Evolutionary conservation across 495 filamentous ascomycete genomes (phyloP).

Genomic region (Penicillium longicatenatum): DNA sequence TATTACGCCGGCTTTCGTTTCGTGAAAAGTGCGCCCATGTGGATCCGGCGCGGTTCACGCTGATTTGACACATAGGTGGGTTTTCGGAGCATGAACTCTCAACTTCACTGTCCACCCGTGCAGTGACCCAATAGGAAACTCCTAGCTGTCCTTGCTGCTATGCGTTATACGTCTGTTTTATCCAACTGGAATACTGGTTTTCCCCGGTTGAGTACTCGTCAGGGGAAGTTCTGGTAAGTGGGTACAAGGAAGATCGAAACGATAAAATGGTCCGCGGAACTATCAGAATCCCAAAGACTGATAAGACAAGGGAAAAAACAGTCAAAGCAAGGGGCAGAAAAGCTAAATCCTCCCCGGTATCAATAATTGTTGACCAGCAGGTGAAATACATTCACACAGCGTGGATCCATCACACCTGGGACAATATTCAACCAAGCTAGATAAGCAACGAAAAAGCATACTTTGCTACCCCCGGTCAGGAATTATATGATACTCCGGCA

Average conservation of each 20-base stretch:
- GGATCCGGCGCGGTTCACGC: slow-evolving; percentile 22
- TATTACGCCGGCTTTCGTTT: slow-evolving; percentile 24
- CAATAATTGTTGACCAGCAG: slow-evolving; percentile 10
- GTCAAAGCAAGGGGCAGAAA: not conserved
- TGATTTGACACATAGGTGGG: slow-evolving; percentile 25
- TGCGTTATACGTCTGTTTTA: not conserved
- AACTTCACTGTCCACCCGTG: slow-evolving; percentile 7
- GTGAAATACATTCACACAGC: not conserved
- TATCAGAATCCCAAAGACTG: slow-evolving; percentile 7
- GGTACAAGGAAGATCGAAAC: not conserved
- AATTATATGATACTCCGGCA: not conserved
- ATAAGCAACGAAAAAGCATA: not conserved
- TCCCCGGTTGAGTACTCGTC: not conserved
- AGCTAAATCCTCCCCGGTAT: not conserved
- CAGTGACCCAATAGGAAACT: slow-evolving; percentile 14
- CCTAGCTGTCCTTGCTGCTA: not conserved
- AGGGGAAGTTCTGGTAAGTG: not conserved
- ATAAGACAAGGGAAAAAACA: not conserved
- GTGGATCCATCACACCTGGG: slow-evolving; percentile 2
- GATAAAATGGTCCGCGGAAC: slow-evolving; percentile 3
- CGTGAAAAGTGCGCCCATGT: slow-evolving; percentile 25
- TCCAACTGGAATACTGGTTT: not conserved
- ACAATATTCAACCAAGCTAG: slow-evolving; percentile 25
- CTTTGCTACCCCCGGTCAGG: not conserved
- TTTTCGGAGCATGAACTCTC: slow-evolving; percentile 15